Base-by-base conservation (phyloP, 441 rosid species). In the Bruguiera hainesii region DNA sequence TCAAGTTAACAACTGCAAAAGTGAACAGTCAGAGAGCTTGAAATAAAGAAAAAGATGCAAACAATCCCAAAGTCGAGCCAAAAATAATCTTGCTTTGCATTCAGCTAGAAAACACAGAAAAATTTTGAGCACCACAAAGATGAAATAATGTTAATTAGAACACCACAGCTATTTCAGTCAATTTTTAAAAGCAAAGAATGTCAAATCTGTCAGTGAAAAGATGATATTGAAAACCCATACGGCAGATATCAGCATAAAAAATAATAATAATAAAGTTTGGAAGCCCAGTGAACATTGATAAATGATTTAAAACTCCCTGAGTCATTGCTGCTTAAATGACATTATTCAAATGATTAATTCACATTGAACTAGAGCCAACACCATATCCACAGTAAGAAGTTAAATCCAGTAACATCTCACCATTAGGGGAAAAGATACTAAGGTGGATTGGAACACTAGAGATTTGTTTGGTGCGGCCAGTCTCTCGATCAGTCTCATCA, bases 401-500 rank as follows among this genome's bases (percentile, higher is more conserved):
- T 29, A 60, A 37, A 64, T 25, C 39, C 33, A 26, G 61, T 46
- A 13, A 69, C 58, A 60, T 73, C 84, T 87, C 74, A 94, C 97
- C 96, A 75, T 91, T 88, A 57, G 98, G 97, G 42, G 97, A 93
- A 77, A 55, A 89, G 60, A 93, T 89, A 72, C 96, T 90, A 48
- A 91, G 92, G 78, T 93, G 97, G 81, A 93, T 91, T 53, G 97
- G 97, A 72, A 91, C 96, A 11, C 75, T 83, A 71, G 98, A 93
- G 37, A 93, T 87, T 52, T 77, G 85, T 84, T 93, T 93, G 80
- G 80, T 66, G 56, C 89, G 93, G 48, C 98, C 97, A 35, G 96
- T 91, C 83, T 93, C 98, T 73, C 97, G 76, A 75, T 93, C 98
- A 62, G 95, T 93, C 85, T 93, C 98, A 66, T 93, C 97, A 1